A percentile compares a stretch with the other conserved stretches of the same genome.
These are phyloP conservation scores for Parathielavia hyrcaniae DNA, from an alignment of 495 filamentous ascomycete genomes.

Conservation along the genomic window DNA sequence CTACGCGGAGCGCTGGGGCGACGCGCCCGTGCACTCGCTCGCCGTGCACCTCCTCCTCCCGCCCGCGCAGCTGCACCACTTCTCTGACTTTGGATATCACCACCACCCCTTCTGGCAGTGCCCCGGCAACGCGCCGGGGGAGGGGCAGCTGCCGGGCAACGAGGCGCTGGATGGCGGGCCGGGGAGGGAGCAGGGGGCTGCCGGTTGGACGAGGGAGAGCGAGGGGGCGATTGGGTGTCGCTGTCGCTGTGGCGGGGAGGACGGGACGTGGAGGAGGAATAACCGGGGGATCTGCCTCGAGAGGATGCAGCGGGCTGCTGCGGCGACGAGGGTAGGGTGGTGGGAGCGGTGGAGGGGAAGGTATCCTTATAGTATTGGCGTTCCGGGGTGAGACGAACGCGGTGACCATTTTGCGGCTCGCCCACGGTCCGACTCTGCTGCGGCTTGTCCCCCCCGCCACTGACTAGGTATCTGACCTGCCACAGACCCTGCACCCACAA, in stretches of 20 bases:
- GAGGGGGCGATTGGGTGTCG: conserved; percentile 40
- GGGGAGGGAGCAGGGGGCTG: conserved; percentile 20
- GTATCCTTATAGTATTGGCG: conserved; percentile 9
- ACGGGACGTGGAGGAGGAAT: conserved; percentile 7
- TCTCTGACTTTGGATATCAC: conserved; percentile 48
- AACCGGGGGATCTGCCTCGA: conserved; percentile 2
- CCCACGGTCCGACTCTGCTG: no score
- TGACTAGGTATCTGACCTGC: no score
- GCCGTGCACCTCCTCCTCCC: conserved; percentile 47
- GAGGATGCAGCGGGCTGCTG: conserved; percentile 8
- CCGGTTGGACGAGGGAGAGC: conserved; percentile 30
- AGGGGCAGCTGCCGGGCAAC: conserved; percentile 33
- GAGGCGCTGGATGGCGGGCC: conserved; percentile 24
- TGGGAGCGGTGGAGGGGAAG: neutral
- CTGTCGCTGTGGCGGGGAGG: conserved; percentile 32
- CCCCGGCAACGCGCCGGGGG: conserved; percentile 40
- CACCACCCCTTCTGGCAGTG: conserved; percentile 47
- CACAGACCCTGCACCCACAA: no score
- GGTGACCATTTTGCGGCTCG: no score
- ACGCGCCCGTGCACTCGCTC: conserved; percentile 49
- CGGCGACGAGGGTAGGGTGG: neutral
- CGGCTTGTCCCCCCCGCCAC: no score
- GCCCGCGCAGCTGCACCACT: conserved; percentile 48
- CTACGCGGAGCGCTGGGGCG: conserved; percentile 54
- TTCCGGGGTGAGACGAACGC: conserved; percentile 9